Conservation (phyloP, 768 basidiomycete genomes). For the Postia placenta region DNA sequence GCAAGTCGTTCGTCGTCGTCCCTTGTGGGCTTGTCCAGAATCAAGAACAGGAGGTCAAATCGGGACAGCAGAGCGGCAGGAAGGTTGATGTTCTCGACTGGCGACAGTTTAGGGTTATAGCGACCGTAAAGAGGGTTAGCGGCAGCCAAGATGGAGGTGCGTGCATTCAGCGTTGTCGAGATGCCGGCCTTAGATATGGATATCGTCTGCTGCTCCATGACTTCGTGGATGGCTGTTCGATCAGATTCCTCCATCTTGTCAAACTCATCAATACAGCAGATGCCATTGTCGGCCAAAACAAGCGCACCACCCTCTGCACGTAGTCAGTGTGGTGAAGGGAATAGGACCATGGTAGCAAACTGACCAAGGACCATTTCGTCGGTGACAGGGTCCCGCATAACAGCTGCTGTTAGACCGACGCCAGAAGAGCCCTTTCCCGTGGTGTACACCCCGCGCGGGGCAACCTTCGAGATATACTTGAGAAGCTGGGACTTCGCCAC, state of each 20-base stretch:
- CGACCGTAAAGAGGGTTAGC: constrained; percentile 98
- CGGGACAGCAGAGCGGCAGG: constrained; percentile 94
- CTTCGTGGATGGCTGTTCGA: constrained; percentile 97
- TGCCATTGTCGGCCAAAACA: constrained; percentile 97
- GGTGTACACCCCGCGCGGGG: constrained; percentile 95
- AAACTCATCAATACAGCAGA: constrained; percentile 99
- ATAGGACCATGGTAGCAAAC: constrained; percentile 23
- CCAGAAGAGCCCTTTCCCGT: constrained; percentile 98
- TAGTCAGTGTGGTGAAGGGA: neutral
- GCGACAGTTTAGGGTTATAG: constrained; percentile 96
- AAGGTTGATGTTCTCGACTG: constrained; percentile 98
- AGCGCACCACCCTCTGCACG: constrained; percentile 94
- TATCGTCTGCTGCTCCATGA: constrained; percentile 99
- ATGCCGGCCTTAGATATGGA: constrained; percentile 99
- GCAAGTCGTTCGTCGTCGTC: constrained; percentile 96
- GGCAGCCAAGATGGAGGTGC: constrained; percentile 95
- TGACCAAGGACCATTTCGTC: constrained; percentile 98
- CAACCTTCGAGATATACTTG: constrained; percentile 98
- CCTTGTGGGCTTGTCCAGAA: constrained; percentile 90
- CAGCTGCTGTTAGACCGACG: constrained; percentile 96
- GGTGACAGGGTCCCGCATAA: constrained; percentile 98
- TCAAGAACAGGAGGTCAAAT: constrained; percentile 94
- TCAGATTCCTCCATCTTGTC: constrained; percentile 99
- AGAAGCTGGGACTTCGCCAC: constrained; percentile 96
- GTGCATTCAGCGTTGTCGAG: constrained; percentile 95